Percentiles rank a stretch among this genome's conserved stretches.
These are phyloP conservation scores for Tricholoma flavovirens DNA, from an alignment of 768 basidiomycete genomes.

Conservation along the genomic window DNA sequence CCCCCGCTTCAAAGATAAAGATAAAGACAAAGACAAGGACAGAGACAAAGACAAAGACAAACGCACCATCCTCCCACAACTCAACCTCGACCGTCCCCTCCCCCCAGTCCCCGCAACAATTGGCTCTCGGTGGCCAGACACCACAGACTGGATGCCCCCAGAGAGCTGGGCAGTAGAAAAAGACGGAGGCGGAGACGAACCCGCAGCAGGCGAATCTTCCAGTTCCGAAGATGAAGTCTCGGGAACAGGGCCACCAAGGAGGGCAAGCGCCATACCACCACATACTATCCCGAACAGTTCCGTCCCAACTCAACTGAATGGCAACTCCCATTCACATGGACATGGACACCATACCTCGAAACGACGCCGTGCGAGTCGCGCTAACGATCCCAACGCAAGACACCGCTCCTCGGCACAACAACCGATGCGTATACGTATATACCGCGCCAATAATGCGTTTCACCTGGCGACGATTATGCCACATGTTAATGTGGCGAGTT, in stretches of 20 bases:
- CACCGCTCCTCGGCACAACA: conserved; percentile 11
- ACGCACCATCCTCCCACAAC: not conserved
- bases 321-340: no score
- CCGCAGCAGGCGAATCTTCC: conserved; percentile 24
- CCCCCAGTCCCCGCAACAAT: not conserved
- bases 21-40: no score
- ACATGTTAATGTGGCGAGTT: conserved; percentile 59
- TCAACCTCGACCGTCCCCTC: not conserved
- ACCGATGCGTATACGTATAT: conserved; percentile 65
- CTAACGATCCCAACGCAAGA: no score
- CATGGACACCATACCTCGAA: not conserved
- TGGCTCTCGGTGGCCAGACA: conserved; percentile 6
- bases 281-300: not conserved
- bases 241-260: conserved; percentile 4
- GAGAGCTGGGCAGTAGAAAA: conserved; percentile 73
- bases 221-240: conserved; percentile 24
- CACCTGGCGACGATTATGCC: conserved; percentile 63
- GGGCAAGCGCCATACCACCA: not conserved
- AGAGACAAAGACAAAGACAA: no score
- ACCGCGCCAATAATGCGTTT: conserved; percentile 66
- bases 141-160: conserved; percentile 53
- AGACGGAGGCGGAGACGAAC: conserved; percentile 34
- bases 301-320: no score
- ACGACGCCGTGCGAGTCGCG: not conserved
- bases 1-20: not conserved